Base-by-base conservation (phyloP, 75 land plant genomes). In the Azolla pinnata region DNA sequence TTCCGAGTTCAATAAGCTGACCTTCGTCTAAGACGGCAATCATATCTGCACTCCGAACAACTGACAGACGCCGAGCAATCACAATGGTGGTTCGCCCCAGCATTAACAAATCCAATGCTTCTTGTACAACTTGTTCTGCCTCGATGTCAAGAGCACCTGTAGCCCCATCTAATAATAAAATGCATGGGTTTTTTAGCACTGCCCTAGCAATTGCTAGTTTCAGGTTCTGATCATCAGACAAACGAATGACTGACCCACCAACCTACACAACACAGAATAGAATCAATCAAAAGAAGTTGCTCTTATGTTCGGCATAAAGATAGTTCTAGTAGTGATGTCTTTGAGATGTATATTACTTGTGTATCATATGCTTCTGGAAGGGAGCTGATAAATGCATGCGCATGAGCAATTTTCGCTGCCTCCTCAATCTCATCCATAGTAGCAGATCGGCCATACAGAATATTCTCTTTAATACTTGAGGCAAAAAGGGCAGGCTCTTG, bases 1-100 rank as follows among this genome's bases (percentile, higher is more conserved):
- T 95, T 27, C 99, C 99, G 81, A 86, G 84, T 70, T 95, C 99
- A 59, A 90, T 86, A 65, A 95, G 92, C 46, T 80, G 97, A 44
- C 99, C 99, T 70, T 95, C 99, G 61, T 95, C 97, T 77, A 95
- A 83, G 31, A 95, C 99, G 58, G 99, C 99, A 57, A 95, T 95
- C 68, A 78, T 82, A 64, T 95, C 99, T 56, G 96, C 97, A 86
- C 87, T 95, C 51, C 82, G 79, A 29, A 95, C 83, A 27, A 86
- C 83, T 46, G 91, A 75, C 60, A 95, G 97, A 4, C 97, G 79
- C 30, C 97, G 77, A 47, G 99, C 99, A 56, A 95, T 84, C 27
- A 95, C 81, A 23, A 95, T 80, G 0, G 99, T 90, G 27, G 99
- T 85, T 18, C 91, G 71, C 4, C 97, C 97, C 58, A 95, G 63